phyloP scores from a whole-genome alignment of 768 basidiomycete genomes.

The Calocybe indica region DNA sequence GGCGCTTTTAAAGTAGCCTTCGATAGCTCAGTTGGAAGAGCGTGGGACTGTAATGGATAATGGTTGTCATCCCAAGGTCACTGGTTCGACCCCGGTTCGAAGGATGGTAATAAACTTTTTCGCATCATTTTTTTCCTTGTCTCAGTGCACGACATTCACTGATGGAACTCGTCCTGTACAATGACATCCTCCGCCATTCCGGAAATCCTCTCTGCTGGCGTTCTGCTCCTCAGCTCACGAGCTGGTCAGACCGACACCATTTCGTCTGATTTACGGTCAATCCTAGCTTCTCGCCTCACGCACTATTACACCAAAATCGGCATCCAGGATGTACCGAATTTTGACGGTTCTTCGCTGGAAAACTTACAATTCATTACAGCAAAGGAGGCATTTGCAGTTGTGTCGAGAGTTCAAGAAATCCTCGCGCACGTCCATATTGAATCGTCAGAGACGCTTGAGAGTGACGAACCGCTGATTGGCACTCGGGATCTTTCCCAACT shows the following conservation, averaged over 20 bases:
- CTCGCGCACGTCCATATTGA: conserved; percentile 16
- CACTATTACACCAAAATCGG: conserved; percentile 28
- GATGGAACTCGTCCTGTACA: too few species aligned
- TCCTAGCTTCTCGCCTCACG: conserved; percentile 32
- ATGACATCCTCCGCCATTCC: too few species aligned
- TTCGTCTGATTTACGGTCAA: conserved; percentile 25
- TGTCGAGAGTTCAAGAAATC: conserved; percentile 42
- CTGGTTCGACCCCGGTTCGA: conserved; percentile 18
- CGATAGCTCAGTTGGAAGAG: conserved; percentile 20
- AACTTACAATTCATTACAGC: conserved; percentile 49
- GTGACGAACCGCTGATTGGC: conserved; percentile 39
- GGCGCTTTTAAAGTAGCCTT: too few species aligned
- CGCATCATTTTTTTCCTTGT: too few species aligned
- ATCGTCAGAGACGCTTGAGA: conserved; percentile 7
- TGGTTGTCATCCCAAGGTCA: conserved; percentile 13
- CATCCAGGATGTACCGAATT: too few species aligned
- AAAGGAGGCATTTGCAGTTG: conserved; percentile 42
- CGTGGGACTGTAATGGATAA: conserved; percentile 18
- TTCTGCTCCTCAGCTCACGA: too few species aligned
- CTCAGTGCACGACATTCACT: too few species aligned
- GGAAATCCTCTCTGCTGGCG: too few species aligned
- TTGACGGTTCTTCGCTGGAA: conserved; percentile 23
- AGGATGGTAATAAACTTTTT: conserved; percentile 1
- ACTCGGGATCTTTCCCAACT: conserved; percentile 60
- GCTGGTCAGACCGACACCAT: too few species aligned